Percentiles rank a stretch among this genome's conserved stretches.
These are phyloP conservation scores for Aureobasidium namibiae DNA, from an alignment of 2,329 filamentous ascomycete species.

Conservation along the genomic window DNA sequence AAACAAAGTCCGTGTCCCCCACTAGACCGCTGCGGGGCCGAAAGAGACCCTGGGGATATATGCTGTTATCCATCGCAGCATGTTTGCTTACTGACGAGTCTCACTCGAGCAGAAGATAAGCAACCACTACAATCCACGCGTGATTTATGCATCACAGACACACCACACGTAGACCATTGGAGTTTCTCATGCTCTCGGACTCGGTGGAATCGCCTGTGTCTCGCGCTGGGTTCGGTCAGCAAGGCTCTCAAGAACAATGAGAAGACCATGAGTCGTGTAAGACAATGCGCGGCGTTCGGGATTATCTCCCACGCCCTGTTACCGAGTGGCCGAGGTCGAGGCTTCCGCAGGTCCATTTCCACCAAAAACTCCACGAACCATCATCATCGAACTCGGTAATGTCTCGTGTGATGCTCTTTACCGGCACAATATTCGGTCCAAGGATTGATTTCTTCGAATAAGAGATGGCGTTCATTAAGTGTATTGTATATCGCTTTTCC, in stretches of 20 bases:
- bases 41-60: background rate
- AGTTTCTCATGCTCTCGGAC: background rate
- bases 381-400: background rate
- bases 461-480: slow-evolving; percentile 3
- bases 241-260: background rate
- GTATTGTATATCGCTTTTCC: slow-evolving; percentile 1
- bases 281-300: background rate
- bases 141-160: background rate
- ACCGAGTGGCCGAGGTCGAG: background rate
- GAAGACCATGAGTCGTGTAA: background rate
- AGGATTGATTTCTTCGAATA: background rate
- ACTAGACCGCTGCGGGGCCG: slow-evolving; percentile 1
- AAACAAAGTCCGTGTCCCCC: slow-evolving; percentile 7
- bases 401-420: background rate
- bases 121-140: background rate
- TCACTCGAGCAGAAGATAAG: background rate
- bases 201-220: background rate
- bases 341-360: background rate
- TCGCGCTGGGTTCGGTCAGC: background rate
- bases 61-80: background rate
- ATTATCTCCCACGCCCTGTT: background rate
- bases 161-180: background rate
- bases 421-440: background rate
- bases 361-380: background rate
- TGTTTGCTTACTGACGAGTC: background rate